Base-by-base conservation (phyloP, 2,329 filamentous ascomycete species). In the Talaromyces sp. region DNA sequence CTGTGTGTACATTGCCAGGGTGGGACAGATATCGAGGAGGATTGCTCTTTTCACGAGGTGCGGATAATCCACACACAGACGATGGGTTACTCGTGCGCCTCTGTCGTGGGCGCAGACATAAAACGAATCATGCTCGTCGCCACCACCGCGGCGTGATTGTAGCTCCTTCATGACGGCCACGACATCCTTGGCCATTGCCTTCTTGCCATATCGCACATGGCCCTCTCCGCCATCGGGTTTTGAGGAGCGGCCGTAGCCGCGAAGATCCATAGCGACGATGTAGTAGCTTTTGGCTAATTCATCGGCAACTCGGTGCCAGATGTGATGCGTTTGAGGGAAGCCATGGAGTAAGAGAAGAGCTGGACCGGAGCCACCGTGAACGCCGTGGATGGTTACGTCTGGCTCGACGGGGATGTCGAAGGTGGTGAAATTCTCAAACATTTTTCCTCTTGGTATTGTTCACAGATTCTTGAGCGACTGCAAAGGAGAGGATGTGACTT, bases 31-130 rank as follows among this genome's bases (percentile, higher is more conserved):
- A 62, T 85, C 83, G 1, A 84, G 73, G 1, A 84, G 64, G 44
- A 84, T 77, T 0, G 76, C 72, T 61, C 73, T 81, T 18, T 68
- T 65, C 0, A 84, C 74, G 11, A 77, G 75, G 0, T 69, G 62
- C 0, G 77, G 75, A 42, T 79, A 76, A 60, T 82, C 80, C 16
- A 84, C 82, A 40, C 79, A 79, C 0, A 86, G 73, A 62, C 82
- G 82, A 66, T 86, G 84, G 0, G 82, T 77, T 2, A 86, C 79
- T 33, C 83, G 74, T 0, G 81, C 84, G 3, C 84, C 84, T 42
- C 84, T 80, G 68, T 87, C 84, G 67, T 87, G 84, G 0, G 79
- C 82, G 62, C 82, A 82, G 21, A 87, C 71, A 66, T 73, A 81
- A 69, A 82, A 84, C 0, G 70, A 64, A n/a, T n/a, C n/a, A n/a